phyloP scores from a whole-genome alignment of 768 basidiomycete genomes.

The Trametes gibbosa region DNA sequence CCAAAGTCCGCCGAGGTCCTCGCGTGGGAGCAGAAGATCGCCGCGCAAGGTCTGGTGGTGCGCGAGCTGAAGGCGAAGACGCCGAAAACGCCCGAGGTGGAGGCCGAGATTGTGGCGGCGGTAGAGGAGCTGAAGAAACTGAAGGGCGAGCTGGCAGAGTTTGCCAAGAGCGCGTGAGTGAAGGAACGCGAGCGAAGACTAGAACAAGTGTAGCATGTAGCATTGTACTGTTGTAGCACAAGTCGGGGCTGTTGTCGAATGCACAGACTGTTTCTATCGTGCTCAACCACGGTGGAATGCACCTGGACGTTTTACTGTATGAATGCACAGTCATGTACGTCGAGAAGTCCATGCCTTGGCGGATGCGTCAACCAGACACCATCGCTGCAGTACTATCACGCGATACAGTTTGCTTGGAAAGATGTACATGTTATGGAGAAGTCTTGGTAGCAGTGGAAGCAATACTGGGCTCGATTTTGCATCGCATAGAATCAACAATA shows the following conservation, averaged over 20 bases:
- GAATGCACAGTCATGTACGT: no score
- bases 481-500: no score
- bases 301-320: neutral
- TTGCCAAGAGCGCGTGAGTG: slow-evolving; percentile 17
- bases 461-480: no score
- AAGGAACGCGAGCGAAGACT: neutral
- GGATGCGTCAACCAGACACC: no score
- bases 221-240: neutral
- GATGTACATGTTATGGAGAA: no score
- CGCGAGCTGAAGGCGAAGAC: slow-evolving; percentile 65
- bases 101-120: slow-evolving; percentile 56
- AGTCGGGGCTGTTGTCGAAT: neutral
- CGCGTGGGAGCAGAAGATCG: slow-evolving; percentile 70
- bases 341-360: no score
- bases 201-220: neutral
- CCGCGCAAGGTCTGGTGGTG: slow-evolving; percentile 73
- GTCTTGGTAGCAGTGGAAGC: no score
- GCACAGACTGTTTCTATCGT: neutral
- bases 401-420: no score
- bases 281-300: neutral
- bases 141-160: slow-evolving; percentile 53
- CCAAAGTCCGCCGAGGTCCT: slow-evolving; percentile 73
- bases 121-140: slow-evolving; percentile 64
- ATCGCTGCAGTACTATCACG: no score
- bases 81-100: slow-evolving; percentile 58